Conservation (phyloP, 2,329 filamentous ascomycete species). For the Furcasterigmium furcatum region DNA sequence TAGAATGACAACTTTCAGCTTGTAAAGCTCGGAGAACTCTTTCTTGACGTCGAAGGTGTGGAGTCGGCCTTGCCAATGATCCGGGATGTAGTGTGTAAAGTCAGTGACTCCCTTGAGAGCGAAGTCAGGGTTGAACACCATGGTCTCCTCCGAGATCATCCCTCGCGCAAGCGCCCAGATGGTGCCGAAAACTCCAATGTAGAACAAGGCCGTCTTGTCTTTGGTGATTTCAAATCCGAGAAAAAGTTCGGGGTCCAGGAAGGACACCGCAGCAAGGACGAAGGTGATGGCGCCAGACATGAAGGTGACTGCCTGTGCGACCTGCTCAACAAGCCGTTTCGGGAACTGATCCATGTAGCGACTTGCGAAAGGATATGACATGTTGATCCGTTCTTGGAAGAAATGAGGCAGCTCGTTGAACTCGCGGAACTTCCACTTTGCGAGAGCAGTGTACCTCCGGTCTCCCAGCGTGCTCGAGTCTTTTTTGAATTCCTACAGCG, state of each 20-base stretch:
- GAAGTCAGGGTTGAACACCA: conserved; percentile 88
- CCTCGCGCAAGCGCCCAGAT: conserved; percentile 83
- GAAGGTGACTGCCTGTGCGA: conserved; percentile 83
- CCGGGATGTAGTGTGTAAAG: conserved; percentile 88
- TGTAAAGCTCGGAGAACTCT: conserved; percentile 88
- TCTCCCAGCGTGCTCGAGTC: conserved; percentile 86
- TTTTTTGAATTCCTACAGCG: conserved; percentile 80
- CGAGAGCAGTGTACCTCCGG: conserved; percentile 86
- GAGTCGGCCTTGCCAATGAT: conserved; percentile 84
- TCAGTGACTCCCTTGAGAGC: conserved; percentile 86
- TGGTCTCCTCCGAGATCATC: conserved; percentile 80
- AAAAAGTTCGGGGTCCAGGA: conserved; percentile 90
- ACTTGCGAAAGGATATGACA: conserved; percentile 91
- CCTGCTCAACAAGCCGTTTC: conserved; percentile 86
- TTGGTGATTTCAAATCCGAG: conserved; percentile 87
- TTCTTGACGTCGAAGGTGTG: conserved; percentile 90
- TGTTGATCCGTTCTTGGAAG: conserved; percentile 84
- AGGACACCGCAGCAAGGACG: conserved; percentile 76
- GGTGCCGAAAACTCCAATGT: conserved; percentile 76
- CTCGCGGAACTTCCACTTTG: conserved; percentile 97
- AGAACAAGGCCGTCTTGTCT: conserved; percentile 87
- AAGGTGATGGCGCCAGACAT: conserved; percentile 82
- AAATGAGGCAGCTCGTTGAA: conserved; percentile 96
- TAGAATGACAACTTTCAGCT: conserved; percentile 89
- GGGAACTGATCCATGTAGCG: conserved; percentile 95